Base-by-base conservation (phyloP, 257 asterid genomes). In the Solanum pimpinellifolium region DNA sequence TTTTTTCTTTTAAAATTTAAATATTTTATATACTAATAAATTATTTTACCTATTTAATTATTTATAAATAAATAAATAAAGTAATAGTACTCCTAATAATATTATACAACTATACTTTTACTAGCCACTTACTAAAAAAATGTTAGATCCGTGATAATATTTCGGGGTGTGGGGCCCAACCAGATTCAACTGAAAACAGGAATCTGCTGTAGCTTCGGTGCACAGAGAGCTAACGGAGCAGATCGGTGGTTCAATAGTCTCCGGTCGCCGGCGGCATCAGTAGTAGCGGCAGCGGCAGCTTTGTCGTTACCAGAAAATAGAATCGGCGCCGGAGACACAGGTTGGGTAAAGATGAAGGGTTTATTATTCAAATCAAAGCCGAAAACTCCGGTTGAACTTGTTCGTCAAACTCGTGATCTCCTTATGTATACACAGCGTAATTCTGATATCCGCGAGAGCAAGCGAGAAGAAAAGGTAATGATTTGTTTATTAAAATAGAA, bases 401-500 rank as follows among this genome's bases (percentile, higher is more conserved):
- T 95, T 86, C 91, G 95, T 2, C 93, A 91, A 41, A 81, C 95
- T 29, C 97, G 99, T 56, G 99, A 97, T 90, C 97, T 96, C 59
- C 99, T 97, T 90, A 74, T 93, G 68, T 91, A 92, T 23, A 89
- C 44, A 12, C 95, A 94, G 88, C 92, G 89, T 76, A 42, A 76
- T 21, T 91, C 83, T 14, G 84, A 90, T 73, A 41, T 89, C 25
- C 94, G 93, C 90, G 99, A 94, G 88, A 91, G 91, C 92, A 96
- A 97, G 87, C 97, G 98, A 39, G 98, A 95, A 11, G 99, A 94
- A 39, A 95, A 95, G 97, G 99, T 96, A 6, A 42, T 46, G 97
- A 94, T 56, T 56, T 56, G 65, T 56, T 56, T 56, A 18, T 56
- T 56, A 7, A 18, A 18, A 18, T 56, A 18, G n/a, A 56, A 56